Evolutionary conservation across 495 filamentous ascomycete species (phyloP).

Genomic region (Penicillium argentinense): DNA sequence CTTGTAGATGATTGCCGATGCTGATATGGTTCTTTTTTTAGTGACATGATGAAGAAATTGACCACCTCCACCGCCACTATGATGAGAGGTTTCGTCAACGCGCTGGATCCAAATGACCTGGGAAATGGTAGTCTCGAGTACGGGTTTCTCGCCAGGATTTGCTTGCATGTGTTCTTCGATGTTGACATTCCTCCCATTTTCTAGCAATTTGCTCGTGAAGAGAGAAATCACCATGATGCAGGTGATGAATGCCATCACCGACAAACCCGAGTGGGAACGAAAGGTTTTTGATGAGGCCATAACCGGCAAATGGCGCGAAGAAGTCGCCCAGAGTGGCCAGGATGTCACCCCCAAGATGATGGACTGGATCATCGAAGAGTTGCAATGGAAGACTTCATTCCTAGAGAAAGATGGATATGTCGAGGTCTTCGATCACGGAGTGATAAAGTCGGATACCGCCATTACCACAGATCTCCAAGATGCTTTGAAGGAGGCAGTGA

Average conservation of each 20-base stretch:
- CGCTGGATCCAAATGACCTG: constrained; percentile 1
- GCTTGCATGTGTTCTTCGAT: not conserved
- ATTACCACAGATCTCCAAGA: constrained; percentile 27
- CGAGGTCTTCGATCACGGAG: constrained; percentile 25
- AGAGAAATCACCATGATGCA: constrained; percentile 41
- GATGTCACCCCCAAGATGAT: constrained; percentile 49
- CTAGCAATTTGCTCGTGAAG: constrained; percentile 16
- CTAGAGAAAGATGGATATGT: constrained; percentile 33
- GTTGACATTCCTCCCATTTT: constrained; percentile 3
- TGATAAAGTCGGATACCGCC: constrained; percentile 39
- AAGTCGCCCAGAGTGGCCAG: constrained; percentile 22
- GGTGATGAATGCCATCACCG: constrained; percentile 37
- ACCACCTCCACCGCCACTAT: not conserved
- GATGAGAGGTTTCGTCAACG: not conserved
- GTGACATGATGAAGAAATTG: not conserved
- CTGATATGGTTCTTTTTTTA: not conserved
- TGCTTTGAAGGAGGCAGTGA: constrained; percentile 21
- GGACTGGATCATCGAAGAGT: constrained; percentile 51
- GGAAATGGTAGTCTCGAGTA: not conserved
- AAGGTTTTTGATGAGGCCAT: constrained; percentile 47
- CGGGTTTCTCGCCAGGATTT: not conserved
- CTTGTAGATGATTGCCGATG: not conserved
- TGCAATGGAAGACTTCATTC: constrained; percentile 42
- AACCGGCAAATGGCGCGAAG: constrained; percentile 37
- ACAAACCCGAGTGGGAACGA: constrained; percentile 48